Conservation (phyloP, 2,329 filamentous ascomycete genomes). For the Cladosporium sp. region DNA sequence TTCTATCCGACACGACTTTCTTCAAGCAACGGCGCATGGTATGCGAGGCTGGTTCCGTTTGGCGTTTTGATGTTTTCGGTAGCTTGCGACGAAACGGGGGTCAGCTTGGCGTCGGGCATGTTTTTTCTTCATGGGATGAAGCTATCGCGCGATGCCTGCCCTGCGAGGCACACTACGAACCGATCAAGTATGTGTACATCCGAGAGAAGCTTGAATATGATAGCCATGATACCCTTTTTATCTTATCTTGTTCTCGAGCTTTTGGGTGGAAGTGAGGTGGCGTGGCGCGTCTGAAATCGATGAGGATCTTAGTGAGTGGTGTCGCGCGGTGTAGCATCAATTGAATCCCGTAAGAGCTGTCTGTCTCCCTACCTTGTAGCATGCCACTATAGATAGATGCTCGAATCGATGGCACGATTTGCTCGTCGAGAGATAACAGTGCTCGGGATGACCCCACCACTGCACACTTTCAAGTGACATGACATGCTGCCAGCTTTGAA, state of each 20-base stretch:
- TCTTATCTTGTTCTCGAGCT: background rate
- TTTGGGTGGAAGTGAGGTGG: background rate
- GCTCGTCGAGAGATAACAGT: too few relatives aligned
- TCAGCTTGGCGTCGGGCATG: slow-evolving; percentile 1
- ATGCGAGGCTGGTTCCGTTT: background rate
- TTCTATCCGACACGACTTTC: background rate
- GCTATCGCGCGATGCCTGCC: background rate
- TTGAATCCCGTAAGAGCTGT: too few relatives aligned
- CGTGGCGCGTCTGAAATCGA: background rate
- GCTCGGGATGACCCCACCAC: too few relatives aligned
- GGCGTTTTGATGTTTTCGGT: background rate
- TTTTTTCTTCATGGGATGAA: background rate
- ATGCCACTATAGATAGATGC: too few relatives aligned
- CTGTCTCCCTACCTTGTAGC: too few relatives aligned
- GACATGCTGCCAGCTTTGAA: background rate
- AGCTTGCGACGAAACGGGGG: background rate
- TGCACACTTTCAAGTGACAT: too few relatives aligned
- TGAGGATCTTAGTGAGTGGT: background rate
- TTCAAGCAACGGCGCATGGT: background rate
- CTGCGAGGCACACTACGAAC: background rate
- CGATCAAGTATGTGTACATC: background rate
- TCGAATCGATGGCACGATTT: too few relatives aligned
- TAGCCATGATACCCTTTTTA: background rate
- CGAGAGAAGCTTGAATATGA: slow-evolving; percentile 7
- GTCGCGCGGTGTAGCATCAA: too few relatives aligned